A percentile compares a stretch with the other conserved stretches of the same genome.
Conservation (phyloP, 2,329 filamentous ascomycete species). For the Trichophyton benhamiae region DNA sequence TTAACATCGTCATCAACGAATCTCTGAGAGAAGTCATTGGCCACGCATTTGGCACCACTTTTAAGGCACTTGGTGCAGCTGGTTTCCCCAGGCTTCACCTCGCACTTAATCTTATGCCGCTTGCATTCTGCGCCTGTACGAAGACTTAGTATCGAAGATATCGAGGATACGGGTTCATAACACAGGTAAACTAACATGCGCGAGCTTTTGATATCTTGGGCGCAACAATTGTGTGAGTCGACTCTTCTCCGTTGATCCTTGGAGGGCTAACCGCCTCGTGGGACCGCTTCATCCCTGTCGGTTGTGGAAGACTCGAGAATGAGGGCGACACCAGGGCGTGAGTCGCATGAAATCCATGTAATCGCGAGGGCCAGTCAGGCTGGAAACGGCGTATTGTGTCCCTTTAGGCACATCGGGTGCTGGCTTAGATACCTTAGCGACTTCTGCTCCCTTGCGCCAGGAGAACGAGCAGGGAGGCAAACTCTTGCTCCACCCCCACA, state of each 20-base stretch:
- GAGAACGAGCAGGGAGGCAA: background rate
- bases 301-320: background rate
- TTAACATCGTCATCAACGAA: slow-evolving; percentile 43
- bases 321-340: background rate
- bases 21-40: slow-evolving; percentile 46
- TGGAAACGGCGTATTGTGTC: background rate
- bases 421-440: background rate
- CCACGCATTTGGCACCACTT: slow-evolving; percentile 40
- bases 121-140: slow-evolving; percentile 39
- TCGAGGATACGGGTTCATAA: slow-evolving; percentile 9
- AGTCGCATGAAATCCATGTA: slow-evolving; percentile 2
- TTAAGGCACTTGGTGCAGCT: slow-evolving; percentile 40
- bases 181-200: slow-evolving; percentile 24
- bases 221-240: slow-evolving; percentile 4
- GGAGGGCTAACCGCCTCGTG: background rate
- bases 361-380: background rate
- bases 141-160: slow-evolving; percentile 5
- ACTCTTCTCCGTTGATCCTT: background rate
- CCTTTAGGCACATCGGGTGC: background rate
- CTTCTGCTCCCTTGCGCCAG: background rate
- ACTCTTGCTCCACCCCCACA: slow-evolving; percentile 1
- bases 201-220: slow-evolving; percentile 32
- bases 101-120: slow-evolving; percentile 45
- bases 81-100: slow-evolving; percentile 35
- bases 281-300: slow-evolving; percentile 5